Conservation (phyloP, 805 yeast genomes). For the Metschnikowia kofuensis region DNA sequence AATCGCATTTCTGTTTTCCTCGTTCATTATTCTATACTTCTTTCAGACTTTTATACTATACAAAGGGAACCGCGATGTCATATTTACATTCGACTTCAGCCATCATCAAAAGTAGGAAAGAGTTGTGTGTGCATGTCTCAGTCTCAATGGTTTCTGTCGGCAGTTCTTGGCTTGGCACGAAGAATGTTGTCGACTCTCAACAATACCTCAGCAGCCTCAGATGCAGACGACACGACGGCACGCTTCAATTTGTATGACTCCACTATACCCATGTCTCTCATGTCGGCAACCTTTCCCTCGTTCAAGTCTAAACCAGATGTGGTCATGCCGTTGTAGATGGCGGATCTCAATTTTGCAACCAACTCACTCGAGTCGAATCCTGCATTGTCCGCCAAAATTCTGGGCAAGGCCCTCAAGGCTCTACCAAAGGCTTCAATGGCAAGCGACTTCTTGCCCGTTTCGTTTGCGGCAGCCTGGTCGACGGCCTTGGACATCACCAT, state of each 20-base stretch:
- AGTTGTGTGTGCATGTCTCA: too few species aligned
- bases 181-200: slow-evolving; percentile 95
- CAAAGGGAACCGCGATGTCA: slow-evolving; percentile 1
- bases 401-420: slow-evolving; percentile 92
- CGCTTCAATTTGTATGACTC: slow-evolving; percentile 89
- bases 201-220: slow-evolving; percentile 97
- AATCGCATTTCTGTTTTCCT: not conserved
- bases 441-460: slow-evolving; percentile 86
- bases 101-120: too few species aligned
- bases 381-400: slow-evolving; percentile 94
- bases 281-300: slow-evolving; percentile 83
- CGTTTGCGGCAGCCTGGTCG: slow-evolving; percentile 86
- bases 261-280: slow-evolving; percentile 89
- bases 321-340: slow-evolving; percentile 86
- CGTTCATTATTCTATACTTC: slow-evolving; percentile 5
- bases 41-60: slow-evolving; percentile 3
- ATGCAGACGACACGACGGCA: slow-evolving; percentile 91
- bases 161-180: slow-evolving; percentile 96
- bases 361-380: slow-evolving; percentile 93
- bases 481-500: slow-evolving; percentile 96
- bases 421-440: slow-evolving; percentile 94
- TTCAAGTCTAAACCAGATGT: slow-evolving; percentile 90
- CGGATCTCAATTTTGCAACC: slow-evolving; percentile 84
- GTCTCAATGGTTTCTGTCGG: slow-evolving; percentile 63
- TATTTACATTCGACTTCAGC: too few species aligned